Evolutionary conservation across 1,284 basidiomycete genomes (phyloP).

Genomic region (Ganoderma leucocontextum): DNA sequence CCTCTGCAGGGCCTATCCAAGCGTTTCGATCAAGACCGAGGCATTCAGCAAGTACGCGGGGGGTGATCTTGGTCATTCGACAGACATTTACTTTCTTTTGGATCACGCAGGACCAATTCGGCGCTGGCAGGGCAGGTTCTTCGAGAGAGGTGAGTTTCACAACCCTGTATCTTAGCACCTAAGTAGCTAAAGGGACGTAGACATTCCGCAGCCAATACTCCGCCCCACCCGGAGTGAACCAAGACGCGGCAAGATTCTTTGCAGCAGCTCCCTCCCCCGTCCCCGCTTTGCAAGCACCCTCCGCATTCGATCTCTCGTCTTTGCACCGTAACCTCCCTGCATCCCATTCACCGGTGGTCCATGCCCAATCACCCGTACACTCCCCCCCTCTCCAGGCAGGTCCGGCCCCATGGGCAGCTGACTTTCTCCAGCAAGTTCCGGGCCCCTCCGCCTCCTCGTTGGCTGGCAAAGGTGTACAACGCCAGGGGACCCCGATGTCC

Average conservation of each 20-base stretch:
- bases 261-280: conserved; percentile 45
- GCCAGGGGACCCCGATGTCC: conserved; percentile 17
- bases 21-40: conserved; percentile 79
- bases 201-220: conserved; percentile 65
- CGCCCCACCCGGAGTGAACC: conserved; percentile 53
- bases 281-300: conserved; percentile 44
- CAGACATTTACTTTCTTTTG: background rate
- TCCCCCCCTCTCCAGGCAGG: conserved; percentile 28
- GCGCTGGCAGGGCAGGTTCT: conserved; percentile 59
- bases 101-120: conserved; percentile 66
- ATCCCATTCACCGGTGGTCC: conserved; percentile 37
- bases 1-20: conserved; percentile 82
- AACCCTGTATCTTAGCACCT: background rate
- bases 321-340: conserved; percentile 62
- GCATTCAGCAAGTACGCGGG: conserved; percentile 71
- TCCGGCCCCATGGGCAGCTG: conserved; percentile 62
- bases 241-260: conserved; percentile 79
- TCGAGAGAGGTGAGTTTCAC: conserved; percentile 60
- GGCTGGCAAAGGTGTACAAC: conserved; percentile 11
- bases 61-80: background rate
- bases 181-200: conserved; percentile 45
- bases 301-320: conserved; percentile 64
- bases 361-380: conserved; percentile 41
- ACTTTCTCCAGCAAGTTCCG: conserved; percentile 55
- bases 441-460: conserved; percentile 16